Conservation (phyloP, 164 flowering plant species). For the Chimonanthus salicifolius region DNA sequence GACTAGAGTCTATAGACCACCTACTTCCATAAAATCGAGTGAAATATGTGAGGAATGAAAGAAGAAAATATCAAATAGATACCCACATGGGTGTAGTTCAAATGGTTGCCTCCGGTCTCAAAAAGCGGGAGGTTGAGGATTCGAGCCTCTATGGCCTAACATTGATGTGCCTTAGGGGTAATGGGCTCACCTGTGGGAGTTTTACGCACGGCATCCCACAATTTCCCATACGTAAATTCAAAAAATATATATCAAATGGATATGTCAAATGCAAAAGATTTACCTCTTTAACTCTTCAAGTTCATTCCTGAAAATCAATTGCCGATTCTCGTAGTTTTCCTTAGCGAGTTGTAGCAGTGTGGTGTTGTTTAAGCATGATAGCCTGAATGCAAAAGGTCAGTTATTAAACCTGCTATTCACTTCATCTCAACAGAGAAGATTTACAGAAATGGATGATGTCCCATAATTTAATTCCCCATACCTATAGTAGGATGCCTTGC, state of each 20-base stretch:
- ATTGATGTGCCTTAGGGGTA: too few species aligned
- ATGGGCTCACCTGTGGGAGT: too few species aligned
- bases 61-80: neutral
- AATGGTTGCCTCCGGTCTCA: too few species aligned
- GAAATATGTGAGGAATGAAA: neutral
- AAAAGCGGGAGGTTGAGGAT: too few species aligned
- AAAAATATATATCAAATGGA: neutral
- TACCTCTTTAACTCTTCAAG: constrained; percentile 3
- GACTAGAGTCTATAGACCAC: neutral
- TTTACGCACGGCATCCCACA: too few species aligned
- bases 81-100: too few species aligned
- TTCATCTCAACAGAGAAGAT: neutral
- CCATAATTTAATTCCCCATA: neutral
- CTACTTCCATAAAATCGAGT: neutral
- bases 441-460: neutral
- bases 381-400: neutral
- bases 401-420: neutral
- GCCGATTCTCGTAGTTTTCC: neutral
- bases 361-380: constrained; percentile 1
- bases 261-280: neutral
- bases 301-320: constrained; percentile 4
- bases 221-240: too few species aligned
- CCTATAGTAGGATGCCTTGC: constrained; percentile 7
- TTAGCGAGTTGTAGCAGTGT: neutral
- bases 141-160: too few species aligned